Percentiles rank a stretch among this genome's conserved stretches.
These are phyloP conservation scores for Corchorus olitorius DNA, from an alignment of 345 rosid species.

Conservation along the genomic window DNA sequence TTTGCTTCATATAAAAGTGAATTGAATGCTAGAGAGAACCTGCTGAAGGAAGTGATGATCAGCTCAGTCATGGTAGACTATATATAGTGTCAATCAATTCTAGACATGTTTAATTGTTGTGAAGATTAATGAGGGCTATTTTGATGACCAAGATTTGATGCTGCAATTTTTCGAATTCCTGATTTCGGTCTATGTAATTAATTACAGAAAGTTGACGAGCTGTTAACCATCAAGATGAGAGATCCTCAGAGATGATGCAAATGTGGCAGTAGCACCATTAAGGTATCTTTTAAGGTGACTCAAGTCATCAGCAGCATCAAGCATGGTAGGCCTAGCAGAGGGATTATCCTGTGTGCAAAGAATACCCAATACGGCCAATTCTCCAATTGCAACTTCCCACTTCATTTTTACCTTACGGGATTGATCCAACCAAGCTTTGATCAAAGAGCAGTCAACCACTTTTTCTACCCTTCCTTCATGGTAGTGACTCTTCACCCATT, in stretches of 20 bases:
- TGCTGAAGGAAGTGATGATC: too few species aligned
- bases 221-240: slow-evolving; percentile 44
- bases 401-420: slow-evolving; percentile 44
- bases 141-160: too few species aligned
- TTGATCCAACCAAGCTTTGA: slow-evolving; percentile 40
- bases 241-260: slow-evolving; percentile 55
- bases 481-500: slow-evolving; percentile 50
- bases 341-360: slow-evolving; percentile 60
- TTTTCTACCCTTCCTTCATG: slow-evolving; percentile 37
- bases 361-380: slow-evolving; percentile 54
- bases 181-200: too few species aligned
- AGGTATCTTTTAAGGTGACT: slow-evolving; percentile 57
- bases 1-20: too few species aligned
- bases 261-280: slow-evolving; percentile 44
- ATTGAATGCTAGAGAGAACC: too few species aligned
- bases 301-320: slow-evolving; percentile 60
- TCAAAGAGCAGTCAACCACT: slow-evolving; percentile 46
- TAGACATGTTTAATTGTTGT: too few species aligned
- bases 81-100: too few species aligned
- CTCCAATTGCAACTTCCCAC: slow-evolving; percentile 53
- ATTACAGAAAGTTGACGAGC: neutral
- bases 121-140: too few species aligned
- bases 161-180: too few species aligned
- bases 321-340: slow-evolving; percentile 59
- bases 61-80: too few species aligned